Conservation (phyloP, 2,329 filamentous ascomycete genomes). For the Penicillium sp. region DNA sequence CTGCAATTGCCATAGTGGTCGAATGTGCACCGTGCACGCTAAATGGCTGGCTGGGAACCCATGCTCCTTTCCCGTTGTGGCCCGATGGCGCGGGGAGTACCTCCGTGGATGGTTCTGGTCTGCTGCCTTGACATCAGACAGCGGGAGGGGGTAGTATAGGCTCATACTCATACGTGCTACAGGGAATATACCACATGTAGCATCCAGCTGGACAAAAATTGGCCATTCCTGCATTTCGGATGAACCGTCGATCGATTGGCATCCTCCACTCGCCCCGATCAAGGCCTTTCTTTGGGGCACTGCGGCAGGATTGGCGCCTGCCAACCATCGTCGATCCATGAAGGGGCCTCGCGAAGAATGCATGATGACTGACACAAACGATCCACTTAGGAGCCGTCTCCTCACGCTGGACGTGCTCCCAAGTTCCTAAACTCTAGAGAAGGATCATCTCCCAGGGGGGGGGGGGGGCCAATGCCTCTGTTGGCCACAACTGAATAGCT, state of each 20-base stretch:
- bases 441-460: constrained; percentile 2
- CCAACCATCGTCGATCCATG: constrained; percentile 11
- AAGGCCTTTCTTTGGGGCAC: constrained; percentile 4
- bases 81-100: too few species aligned
- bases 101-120: too few species aligned
- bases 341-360: constrained; percentile 9
- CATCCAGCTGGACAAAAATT: too few species aligned
- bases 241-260: constrained; percentile 17
- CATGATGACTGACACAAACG: constrained; percentile 14
- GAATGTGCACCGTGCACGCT: constrained; percentile 10
- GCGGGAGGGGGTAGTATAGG: too few species aligned
- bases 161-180: too few species aligned
- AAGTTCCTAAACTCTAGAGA: constrained; percentile 5
- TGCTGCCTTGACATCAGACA: too few species aligned
- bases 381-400: constrained; percentile 10
- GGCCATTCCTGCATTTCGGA: constrained; percentile 4
- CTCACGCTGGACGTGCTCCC: constrained; percentile 5
- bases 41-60: constrained; percentile 18
- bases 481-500: too few species aligned
- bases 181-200: too few species aligned
- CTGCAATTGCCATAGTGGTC: background rate
- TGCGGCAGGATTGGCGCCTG: constrained; percentile 2
- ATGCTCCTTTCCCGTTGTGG: constrained; percentile 1
- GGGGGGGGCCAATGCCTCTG: too few species aligned
- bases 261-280: constrained; percentile 1